phyloP scores from a whole-genome alignment of 1,284 basidiomycete species.

The Porogramme epimiltina region DNA sequence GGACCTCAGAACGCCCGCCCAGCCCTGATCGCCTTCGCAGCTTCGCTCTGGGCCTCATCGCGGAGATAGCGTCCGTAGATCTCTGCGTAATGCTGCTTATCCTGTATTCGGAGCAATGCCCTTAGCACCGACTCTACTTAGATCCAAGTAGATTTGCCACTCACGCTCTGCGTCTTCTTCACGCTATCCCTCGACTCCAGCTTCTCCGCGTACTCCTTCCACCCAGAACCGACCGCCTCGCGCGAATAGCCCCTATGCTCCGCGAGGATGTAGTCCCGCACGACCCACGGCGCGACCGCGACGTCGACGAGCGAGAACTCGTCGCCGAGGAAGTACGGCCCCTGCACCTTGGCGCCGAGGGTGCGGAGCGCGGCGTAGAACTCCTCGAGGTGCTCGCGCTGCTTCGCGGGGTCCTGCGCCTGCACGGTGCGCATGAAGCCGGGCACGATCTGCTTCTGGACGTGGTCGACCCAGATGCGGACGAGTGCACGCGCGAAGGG shows the following conservation, averaged over 20 bases:
- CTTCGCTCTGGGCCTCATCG: constrained; percentile 59
- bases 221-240: constrained; percentile 44
- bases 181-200: constrained; percentile 51
- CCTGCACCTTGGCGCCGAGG: constrained; percentile 53
- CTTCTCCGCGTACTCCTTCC: constrained; percentile 47
- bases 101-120: constrained; percentile 34
- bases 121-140: no score
- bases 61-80: constrained; percentile 56
- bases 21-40: constrained; percentile 54
- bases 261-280: constrained; percentile 48
- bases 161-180: constrained; percentile 50
- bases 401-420: constrained; percentile 52
- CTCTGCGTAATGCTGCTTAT: constrained; percentile 44
- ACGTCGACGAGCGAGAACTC: constrained; percentile 60
- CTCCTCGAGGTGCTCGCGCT: neutral
- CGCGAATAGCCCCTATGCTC: constrained; percentile 54
- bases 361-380: constrained; percentile 37
- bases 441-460: constrained; percentile 53
- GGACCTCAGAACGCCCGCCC: constrained; percentile 34
- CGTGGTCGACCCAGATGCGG: constrained; percentile 38
- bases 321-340: constrained; percentile 61
- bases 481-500: constrained; percentile 50
- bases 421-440: constrained; percentile 53
- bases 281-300: constrained; percentile 60
- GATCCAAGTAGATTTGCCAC: no score